phyloP scores from a whole-genome alignment of 1,284 basidiomycete species.

The Meripilus lineatus region DNA sequence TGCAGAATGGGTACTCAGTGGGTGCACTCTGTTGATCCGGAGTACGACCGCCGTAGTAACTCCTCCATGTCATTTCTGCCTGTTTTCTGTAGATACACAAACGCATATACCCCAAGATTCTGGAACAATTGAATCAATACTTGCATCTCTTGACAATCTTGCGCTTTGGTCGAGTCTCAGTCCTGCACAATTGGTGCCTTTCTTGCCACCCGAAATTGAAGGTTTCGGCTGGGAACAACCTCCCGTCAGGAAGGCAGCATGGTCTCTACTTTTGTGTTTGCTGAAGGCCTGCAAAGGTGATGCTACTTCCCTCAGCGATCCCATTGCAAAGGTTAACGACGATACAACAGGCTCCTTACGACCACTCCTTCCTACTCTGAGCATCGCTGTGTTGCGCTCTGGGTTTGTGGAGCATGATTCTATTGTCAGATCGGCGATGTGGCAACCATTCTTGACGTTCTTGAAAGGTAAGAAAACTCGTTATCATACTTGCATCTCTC shows the following conservation, averaged over 20 bases:
- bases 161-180: slow-evolving; percentile 58
- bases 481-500: neutral
- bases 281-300: slow-evolving; percentile 41
- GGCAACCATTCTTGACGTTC: slow-evolving; percentile 66
- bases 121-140: slow-evolving; percentile 23
- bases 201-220: slow-evolving; percentile 34
- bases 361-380: slow-evolving; percentile 41
- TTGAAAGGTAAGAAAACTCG: slow-evolving; percentile 49
- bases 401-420: slow-evolving; percentile 76
- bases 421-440: slow-evolving; percentile 63
- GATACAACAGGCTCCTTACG: slow-evolving; percentile 33
- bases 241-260: slow-evolving; percentile 61
- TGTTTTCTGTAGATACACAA: slow-evolving; percentile 11
- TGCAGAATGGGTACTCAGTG: slow-evolving; percentile 62
- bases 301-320: slow-evolving; percentile 1
- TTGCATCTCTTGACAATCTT: slow-evolving; percentile 44
- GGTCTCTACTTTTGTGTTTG: slow-evolving; percentile 45
- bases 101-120: slow-evolving; percentile 9
- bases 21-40: slow-evolving; percentile 19
- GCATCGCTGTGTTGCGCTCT: slow-evolving; percentile 59
- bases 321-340: neutral
- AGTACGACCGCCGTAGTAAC: slow-evolving; percentile 10
- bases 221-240: slow-evolving; percentile 62
- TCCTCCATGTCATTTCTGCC: slow-evolving; percentile 5
- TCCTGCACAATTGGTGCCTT: slow-evolving; percentile 40